Evolutionary conservation across 2,329 filamentous ascomycete genomes (phyloP), one percentile per base, ranked within the genome.

Genomic region (Epichloe baconii): DNA sequence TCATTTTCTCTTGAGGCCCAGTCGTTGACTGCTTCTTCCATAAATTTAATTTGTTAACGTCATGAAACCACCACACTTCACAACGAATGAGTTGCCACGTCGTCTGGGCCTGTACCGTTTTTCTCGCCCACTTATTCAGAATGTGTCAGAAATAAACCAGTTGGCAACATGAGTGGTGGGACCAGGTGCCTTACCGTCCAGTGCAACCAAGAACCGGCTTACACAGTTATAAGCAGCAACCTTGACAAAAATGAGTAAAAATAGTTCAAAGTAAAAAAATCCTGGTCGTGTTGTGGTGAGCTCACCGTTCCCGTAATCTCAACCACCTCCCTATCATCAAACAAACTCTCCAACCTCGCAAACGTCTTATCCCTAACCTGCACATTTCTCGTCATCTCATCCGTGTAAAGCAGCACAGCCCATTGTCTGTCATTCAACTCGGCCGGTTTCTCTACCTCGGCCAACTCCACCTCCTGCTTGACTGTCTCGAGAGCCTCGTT

Each of bases 141-240:
- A 46, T 43, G 47, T 8, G 48, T 60, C 53, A 59, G 57, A 42
- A 26, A 26, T 8, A 26, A n/a, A 42, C 31, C 34, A 38, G 26
- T 19, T 38, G 49, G 38, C 47, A 40, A 23, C 19, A n/a, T 10
- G 40, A 45, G 53, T 31, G 5, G 35, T 51, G 19, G 35, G 46
- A 47, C n/a, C 21, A 38, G 50, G 46, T 31, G 31, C 70, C 78
- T 66, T 68, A 82, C 80, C 86, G 69, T 94, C 83, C 51, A 95
- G 66, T 14, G 88, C 88, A 19, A 94, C 87, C 57, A 94, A 66
- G 59, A 94, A 90, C 34, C 88, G 77, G 64, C 85, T 89, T 15
- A 94, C 87, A 62, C 86, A 90, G 64, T 94, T 94, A 65, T 94
- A 94, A 50, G 79, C 81, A 12, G 85, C 86, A 57, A 79, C 66